Base-by-base conservation (phyloP, 805 yeast species). In the Wickerhamiella spandovensis region DNA sequence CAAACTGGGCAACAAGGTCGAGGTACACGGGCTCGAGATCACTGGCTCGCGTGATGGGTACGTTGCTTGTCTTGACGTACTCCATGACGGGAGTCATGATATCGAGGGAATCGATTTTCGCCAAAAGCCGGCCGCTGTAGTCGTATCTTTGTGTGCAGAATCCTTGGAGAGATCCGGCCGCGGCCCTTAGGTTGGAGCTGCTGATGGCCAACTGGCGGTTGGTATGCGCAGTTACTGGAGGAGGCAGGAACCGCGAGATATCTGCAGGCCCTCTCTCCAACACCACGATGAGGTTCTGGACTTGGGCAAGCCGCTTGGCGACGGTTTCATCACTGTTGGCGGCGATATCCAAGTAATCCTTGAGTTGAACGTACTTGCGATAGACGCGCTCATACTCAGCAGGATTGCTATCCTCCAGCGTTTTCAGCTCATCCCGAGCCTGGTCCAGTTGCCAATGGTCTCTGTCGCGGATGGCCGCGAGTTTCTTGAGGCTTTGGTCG, bases 401-500 rank as follows among this genome's bases (percentile, higher is more conserved):
- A 2, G 15, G 9, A 15, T 5, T n/a, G 6, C 8, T 10, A 15
- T 4, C 6, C 12, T 28, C 15, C 5, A 35, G 4, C 2, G 20
- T 6, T 4, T 15, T 5, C 3, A 35, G 39, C 20, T 35, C 20
- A 3, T 35, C 20, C 9, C 39, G 39, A 9, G 39, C 20, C 20
- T 35, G 20, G 39, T 15, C 39, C 20, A 35, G 39, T 20, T 35
- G 39, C 20, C 17, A 35, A 17, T 35, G 39, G 20, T 35, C 39
- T 3, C 39, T 18, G 20, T 35, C 20, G 20, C 39, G 39, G 20
- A 35, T n/a, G 8, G 7, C 13, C 5, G 39, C 18, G 5, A 35
- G 5, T 9, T 35, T 18, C 20, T 35, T 7, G 7, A 3, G 20
- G 10, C 20, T 4, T 20, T 17, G 39, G 83, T 58, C 13, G 64